These are phyloP conservation scores for Cryptosporidium ubiquitum DNA, from an alignment of 169 alveolate genomes.

Conservation along the genomic window DNA sequence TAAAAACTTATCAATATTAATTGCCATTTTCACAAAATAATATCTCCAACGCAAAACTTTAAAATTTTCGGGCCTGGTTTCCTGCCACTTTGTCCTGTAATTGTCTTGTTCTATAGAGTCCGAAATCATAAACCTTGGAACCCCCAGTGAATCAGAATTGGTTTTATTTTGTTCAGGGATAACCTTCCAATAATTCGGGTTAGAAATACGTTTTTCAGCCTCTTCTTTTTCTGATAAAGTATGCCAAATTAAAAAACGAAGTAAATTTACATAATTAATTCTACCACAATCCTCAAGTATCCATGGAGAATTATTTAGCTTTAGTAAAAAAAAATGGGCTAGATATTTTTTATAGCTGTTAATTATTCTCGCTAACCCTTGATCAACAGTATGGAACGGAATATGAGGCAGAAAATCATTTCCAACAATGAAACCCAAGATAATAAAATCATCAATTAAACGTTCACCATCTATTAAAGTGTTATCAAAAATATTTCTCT, in stretches of 20 bases:
- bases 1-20: conserved; percentile 2
- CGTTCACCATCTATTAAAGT: conserved; percentile 66
- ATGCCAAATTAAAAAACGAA: conserved; percentile 75
- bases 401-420: conserved; percentile 96
- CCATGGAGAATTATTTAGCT: conserved; percentile 72
- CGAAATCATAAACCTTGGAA: conserved; percentile 40
- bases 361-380: conserved; percentile 89
- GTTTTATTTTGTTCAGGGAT: conserved; percentile 9
- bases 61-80: conserved; percentile 25
- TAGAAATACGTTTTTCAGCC: conserved; percentile 75
- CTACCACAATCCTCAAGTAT: conserved; percentile 79
- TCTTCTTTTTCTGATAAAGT: conserved; percentile 82
- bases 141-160: conserved; percentile 1
- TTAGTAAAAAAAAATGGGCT: conserved; percentile 74
- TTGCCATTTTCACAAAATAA: conserved; percentile 51
- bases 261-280: conserved; percentile 77
- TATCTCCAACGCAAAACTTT: conserved; percentile 64
- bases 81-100: conserved; percentile 17
- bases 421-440: conserved; percentile 94
- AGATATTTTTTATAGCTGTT: conserved; percentile 81
- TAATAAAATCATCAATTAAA: conserved; percentile 92
- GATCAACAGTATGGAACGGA: conserved; percentile 87
- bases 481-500: neutral
- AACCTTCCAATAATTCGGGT: conserved; percentile 65
- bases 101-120: conserved; percentile 20